Conservation (phyloP, 2,329 filamentous ascomycete species). For the Chrysoporthe deuterocubensis region DNA sequence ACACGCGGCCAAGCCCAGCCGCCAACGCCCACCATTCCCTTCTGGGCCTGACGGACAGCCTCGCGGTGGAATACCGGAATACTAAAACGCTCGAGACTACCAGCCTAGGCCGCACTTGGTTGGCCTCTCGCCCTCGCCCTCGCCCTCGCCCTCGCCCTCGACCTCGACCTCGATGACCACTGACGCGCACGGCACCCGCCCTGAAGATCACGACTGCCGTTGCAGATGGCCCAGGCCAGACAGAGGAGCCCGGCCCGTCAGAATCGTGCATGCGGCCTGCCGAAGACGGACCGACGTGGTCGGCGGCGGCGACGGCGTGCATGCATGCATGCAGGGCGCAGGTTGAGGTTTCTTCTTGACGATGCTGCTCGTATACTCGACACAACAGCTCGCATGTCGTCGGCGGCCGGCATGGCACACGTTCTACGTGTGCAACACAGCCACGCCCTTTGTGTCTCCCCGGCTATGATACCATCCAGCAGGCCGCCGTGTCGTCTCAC, state of each 20-base stretch:
- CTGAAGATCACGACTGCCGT: neutral
- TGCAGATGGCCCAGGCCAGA: neutral
- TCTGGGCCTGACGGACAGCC: neutral
- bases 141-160: too few species aligned
- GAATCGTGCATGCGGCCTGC: neutral
- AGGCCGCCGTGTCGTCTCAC: neutral
- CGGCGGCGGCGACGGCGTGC: neutral
- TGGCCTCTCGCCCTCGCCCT: too few species aligned
- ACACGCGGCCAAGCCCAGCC: neutral
- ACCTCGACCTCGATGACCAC: neutral
- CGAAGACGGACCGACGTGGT: neutral
- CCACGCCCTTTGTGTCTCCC: neutral
- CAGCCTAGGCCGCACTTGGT: too few species aligned
- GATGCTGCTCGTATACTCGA: constrained; percentile 8
- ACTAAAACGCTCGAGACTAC: neutral
- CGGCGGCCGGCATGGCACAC: neutral
- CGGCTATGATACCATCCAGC: neutral
- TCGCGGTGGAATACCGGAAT: neutral
- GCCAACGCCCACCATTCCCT: neutral
- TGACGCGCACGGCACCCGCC: neutral
- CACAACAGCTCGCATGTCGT: neutral
- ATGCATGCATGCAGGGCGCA: neutral
- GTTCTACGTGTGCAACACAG: neutral
- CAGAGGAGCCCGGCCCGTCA: neutral
- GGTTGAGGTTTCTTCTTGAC: neutral